Conservation (phyloP, 2,329 filamentous ascomycete genomes). For the Calonectria multiphialidica region DNA sequence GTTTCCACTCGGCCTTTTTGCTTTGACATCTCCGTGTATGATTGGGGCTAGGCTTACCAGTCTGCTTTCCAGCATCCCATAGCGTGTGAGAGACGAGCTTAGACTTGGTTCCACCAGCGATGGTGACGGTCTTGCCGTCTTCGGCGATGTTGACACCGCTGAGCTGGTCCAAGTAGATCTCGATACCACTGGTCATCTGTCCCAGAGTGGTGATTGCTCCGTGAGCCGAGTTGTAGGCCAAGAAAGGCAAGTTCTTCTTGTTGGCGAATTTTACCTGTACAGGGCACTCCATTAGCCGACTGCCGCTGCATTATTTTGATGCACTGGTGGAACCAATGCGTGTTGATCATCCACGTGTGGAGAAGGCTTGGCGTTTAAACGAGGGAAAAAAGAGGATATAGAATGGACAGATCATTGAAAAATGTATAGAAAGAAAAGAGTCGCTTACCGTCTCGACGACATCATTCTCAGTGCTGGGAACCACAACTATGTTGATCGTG, state of each 20-base stretch:
- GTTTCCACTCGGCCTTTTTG: background rate
- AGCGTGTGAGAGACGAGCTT: conserved; percentile 60
- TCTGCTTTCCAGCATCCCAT: conserved; percentile 64
- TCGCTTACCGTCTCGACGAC: conserved; percentile 60
- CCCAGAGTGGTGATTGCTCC: conserved; percentile 63
- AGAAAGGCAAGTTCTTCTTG: conserved; percentile 59
- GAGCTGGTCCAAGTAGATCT: conserved; percentile 61
- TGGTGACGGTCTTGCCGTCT: conserved; percentile 58
- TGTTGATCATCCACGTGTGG: background rate
- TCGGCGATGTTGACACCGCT: conserved; percentile 54
- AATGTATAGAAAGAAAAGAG: background rate
- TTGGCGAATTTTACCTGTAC: conserved; percentile 58
- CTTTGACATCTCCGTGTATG: background rate
- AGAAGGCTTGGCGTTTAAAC: background rate
- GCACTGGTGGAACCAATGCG: background rate
- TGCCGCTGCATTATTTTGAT: background rate
- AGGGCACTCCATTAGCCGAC: background rate
- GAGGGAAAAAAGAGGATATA: background rate
- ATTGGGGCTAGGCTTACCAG: conserved; percentile 46
- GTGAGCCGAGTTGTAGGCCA: conserved; percentile 65
- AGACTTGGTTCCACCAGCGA: conserved; percentile 61
- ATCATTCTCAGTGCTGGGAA: conserved; percentile 61
- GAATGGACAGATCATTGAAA: background rate
- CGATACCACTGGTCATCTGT: conserved; percentile 61
- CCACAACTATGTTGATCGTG: conserved; percentile 58